Base-by-base conservation (phyloP, 495 filamentous ascomycete species). In the Gamarada debralockiae region DNA sequence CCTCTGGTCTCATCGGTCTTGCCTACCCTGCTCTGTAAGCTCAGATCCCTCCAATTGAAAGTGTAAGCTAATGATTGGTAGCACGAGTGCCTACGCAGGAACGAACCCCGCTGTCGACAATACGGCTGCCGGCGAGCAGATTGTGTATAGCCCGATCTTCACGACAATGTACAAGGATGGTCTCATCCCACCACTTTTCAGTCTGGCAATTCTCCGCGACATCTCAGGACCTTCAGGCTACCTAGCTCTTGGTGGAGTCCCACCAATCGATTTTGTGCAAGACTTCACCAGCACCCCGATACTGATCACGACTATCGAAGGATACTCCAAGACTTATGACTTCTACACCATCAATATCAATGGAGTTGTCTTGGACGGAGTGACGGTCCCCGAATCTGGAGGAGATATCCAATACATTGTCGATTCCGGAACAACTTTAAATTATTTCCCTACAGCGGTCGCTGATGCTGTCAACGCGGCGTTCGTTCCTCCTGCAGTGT, bases 1-100 rank as follows among this genome's bases (percentile, higher is more conserved):
- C 73, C 8, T 74, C 69, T 56, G 85, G 85, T 3, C 54, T 87
- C 15, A 64, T 87, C 7, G 84, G 85, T 2, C 70, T 89, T 20
- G 80, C 73, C 0, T 87, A 81, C 52, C 82, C 81, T 3, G 12
- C 36, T 46, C 13, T 59, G 58, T 60, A 36, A 56, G 53, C 20
- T 13, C 20, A 10, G 7, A 1, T 14, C 14, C 21, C 27, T 53
- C 36, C 17, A n/a, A 31, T 46, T n/a, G 14, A 15, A 27, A 27
- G 7, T 2, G 14, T 21, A 27, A 24, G 25, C 34, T 51, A 31
- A 49, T 36, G 2, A 14, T 18, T 12, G 10, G 12, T 38, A 60
- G 57, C 10, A 62, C 59, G 10, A 52, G 45, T 23, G 59, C 47
- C 6, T 56, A 59, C 47, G 20, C 33, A 38, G 49, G 70, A 55